Base-by-base conservation (phyloP, 345 rosid species). In the Carallia pectinifolia region DNA sequence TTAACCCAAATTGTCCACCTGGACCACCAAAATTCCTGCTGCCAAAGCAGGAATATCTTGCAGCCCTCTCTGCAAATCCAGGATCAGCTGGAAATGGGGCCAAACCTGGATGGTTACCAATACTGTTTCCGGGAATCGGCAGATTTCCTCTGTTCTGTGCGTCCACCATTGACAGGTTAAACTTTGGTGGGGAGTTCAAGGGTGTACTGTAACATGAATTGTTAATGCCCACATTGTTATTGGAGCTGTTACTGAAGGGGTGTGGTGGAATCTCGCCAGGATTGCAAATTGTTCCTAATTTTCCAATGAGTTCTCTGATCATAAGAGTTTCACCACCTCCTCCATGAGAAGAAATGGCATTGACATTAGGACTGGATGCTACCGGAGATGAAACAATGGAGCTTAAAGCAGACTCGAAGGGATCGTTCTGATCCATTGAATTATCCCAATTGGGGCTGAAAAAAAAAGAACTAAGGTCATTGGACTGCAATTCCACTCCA, bases 141-240 rank as follows among this genome's bases (percentile, higher is more conserved):
- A 84, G 74, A 69, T 67, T 74, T 30, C 81, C 83, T 18, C 76
- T 64, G 83, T 73, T 75, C 77, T 76, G 86, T 31, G 85, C 67
- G 63, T 81, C 88, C 73, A 79, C 48, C 53, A 78, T 55, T 59
- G 87, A 79, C 30, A 85, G 82, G 68, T 81, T 81, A 31, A 79
- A 18, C 29, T 81, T 86, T 15, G 90, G 84, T 8, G 87, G 86
- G 12, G 88, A 83, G 68, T 77, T 81, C 80, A 80, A 23, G 12
- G 87, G 89, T 37, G 90, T 72, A 58, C 60, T 73, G 58, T 79
- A 79, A 71, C 68, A 68, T 18, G 72, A 68, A 62, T 65, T 66
- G 65, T 39, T 67, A 39, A 67, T 37, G 47, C 66, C 58, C 4
- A 17, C 67, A 40, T 55, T 65, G 48, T 69, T 74, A 36, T 53